Evolutionary conservation across 2,329 filamentous ascomycete species (phyloP).

Genomic region (Phyllachora maydis): DNA sequence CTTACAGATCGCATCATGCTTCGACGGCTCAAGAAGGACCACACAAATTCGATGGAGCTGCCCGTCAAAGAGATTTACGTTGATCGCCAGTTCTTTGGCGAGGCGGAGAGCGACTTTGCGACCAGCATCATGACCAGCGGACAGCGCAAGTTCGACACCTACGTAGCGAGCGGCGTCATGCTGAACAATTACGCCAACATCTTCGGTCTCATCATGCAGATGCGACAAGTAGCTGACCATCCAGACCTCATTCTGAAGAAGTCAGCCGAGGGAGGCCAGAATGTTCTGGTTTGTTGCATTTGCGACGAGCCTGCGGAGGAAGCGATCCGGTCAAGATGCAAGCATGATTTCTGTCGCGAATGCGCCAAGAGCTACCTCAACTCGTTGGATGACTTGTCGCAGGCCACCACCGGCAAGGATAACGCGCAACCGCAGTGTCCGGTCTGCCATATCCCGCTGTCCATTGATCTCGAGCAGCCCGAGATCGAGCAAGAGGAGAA

Average conservation of each 20-base stretch:
- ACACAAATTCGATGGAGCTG: slow-evolving; percentile 88
- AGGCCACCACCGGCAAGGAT: no score
- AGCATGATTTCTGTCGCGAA: slow-evolving; percentile 75
- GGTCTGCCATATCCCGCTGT: slow-evolving; percentile 72
- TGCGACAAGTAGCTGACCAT: slow-evolving; percentile 94
- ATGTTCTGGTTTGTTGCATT: slow-evolving; percentile 78
- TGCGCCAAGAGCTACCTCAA: slow-evolving; percentile 66
- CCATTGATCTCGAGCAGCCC: slow-evolving; percentile 85
- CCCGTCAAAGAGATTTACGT: slow-evolving; percentile 87
- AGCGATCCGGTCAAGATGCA: slow-evolving; percentile 77
- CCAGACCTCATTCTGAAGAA: slow-evolving; percentile 88
- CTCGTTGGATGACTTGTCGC: no score
- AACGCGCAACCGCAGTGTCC: slow-evolving; percentile 55
- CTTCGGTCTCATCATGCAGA: slow-evolving; percentile 96
- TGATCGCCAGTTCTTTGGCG: slow-evolving; percentile 89
- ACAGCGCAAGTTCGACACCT: slow-evolving; percentile 79
- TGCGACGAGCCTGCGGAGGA: slow-evolving; percentile 95
- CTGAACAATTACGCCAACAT: slow-evolving; percentile 98
- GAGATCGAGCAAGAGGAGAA: slow-evolving; percentile 85
- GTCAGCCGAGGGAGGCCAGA: slow-evolving; percentile 67
- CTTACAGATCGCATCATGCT: slow-evolving; percentile 92
- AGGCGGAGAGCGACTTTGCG: slow-evolving; percentile 90
- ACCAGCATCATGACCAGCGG: slow-evolving; percentile 88
- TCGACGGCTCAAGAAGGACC: slow-evolving; percentile 79
- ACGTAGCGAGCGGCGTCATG: slow-evolving; percentile 82